Percentiles rank a stretch among this genome's conserved stretches.
Conservation (phyloP, 2,329 filamentous ascomycete genomes). For the Colletotrichum lini region DNA sequence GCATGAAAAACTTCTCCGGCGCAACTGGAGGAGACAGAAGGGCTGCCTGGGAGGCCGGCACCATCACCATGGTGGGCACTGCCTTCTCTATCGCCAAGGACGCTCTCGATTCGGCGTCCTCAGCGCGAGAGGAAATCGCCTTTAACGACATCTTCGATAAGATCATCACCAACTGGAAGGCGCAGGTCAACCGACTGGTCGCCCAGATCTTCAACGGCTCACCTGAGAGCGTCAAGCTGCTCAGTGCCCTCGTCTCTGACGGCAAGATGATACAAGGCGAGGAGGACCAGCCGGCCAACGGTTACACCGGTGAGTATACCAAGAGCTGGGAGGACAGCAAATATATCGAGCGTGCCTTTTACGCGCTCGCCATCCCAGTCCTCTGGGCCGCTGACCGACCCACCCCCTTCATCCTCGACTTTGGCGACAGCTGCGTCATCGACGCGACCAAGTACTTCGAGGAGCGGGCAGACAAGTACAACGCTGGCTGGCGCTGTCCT, state of each 20-base stretch:
- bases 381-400: conserved; percentile 23
- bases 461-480: not conserved
- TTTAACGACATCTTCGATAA: conserved; percentile 3
- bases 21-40: not conserved
- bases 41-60: not conserved
- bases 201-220: not conserved
- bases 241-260: conserved; percentile 3
- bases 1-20: not conserved
- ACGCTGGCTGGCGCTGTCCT: conserved; percentile 3
- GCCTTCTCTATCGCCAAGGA: not conserved
- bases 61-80: not conserved
- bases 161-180: conserved; percentile 11
- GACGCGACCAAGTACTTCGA: conserved; percentile 22
- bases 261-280: conserved; percentile 11
- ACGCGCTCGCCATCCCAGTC: conserved; percentile 25
- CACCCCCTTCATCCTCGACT: conserved; percentile 31
- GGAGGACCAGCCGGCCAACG: not conserved
- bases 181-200: not conserved
- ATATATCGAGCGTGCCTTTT: conserved; percentile 14
- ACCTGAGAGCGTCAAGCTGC: not conserved
- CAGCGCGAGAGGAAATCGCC: not conserved
- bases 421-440: conserved; percentile 27
- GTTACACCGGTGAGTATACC: not conserved
- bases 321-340: conserved; percentile 5
- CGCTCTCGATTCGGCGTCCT: not conserved